Base-by-base conservation (phyloP, 352 stramenopile species). In the Phytophthora brassicae region DNA sequence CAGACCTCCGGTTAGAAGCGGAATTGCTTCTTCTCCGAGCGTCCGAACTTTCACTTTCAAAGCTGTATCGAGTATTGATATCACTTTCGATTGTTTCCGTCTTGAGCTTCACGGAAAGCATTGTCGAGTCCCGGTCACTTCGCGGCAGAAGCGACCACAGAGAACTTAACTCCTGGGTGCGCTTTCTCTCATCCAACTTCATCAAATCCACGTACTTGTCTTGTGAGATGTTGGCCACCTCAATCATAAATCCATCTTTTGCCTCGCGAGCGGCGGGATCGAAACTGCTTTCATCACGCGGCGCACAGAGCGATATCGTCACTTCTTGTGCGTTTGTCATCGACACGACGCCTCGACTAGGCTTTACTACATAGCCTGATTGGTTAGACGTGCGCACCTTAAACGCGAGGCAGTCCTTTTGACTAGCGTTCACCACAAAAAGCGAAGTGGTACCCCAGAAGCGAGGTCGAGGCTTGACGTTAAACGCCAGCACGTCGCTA, bases 301-400 rank as follows among this genome's bases (percentile, higher is more conserved):
- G 72, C 22, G 68, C 66, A 57, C 76, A 86, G 13, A 90, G 49
- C 14, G 74, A 71, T 16, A 92, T 68, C n/a, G 88, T 67, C 31
- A 94, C 64, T 55, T 79, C 66, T 51, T 89, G 78, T 8, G 76
- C 76, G 43, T 72, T 88, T 3, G 75, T 82, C n/a, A 75, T 59
- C 0, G 64, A 74, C 16, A 94, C 84, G 28, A 92, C 49, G 1
- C 84, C 84, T 41, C 76, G 70, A 23, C 70, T 81, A n/a, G 84
- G 84, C 47, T 91, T 85, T 11, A 94, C 81, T 23, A 82, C 81
- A 53, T 94, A 94, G 2, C 79, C 82, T 3, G 69, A 74, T 43
- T 88, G 80, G 65, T 94, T 90, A 7, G 84, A 90, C 16, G 82
- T 94, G 61, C 87, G 88, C 56, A 94, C 72, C 54, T 90, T 92